Evolutionary conservation across 345 rosid genomes (phyloP).

Genomic region (Eucalyptus sp.): DNA sequence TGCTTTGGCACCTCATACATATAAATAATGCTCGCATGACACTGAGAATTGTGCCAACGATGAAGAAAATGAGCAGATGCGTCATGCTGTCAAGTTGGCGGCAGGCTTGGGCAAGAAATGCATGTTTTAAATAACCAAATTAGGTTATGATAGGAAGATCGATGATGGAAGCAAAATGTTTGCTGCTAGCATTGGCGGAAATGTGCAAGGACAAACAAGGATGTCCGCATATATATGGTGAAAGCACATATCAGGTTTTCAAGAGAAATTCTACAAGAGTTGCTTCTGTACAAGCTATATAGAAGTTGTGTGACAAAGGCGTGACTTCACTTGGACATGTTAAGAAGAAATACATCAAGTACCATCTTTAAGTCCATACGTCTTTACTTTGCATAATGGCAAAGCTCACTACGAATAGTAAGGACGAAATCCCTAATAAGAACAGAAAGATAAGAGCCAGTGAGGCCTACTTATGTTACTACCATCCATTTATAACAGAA

Average conservation of each 20-base stretch:
- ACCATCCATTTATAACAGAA: background rate
- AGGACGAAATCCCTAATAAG: background rate
- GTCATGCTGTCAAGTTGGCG: background rate
- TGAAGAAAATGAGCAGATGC: background rate
- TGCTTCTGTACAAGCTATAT: background rate
- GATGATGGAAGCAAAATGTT: background rate
- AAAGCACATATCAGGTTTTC: background rate
- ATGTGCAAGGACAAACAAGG: background rate
- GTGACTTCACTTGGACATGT: background rate
- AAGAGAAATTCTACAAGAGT: background rate
- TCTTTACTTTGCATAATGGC: background rate
- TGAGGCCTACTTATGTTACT: background rate
- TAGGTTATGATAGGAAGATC: background rate
- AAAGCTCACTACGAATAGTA: background rate
- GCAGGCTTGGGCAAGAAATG: background rate
- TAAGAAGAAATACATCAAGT: background rate
- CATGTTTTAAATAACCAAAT: background rate
- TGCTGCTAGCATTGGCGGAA: background rate
- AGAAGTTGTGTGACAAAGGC: background rate
- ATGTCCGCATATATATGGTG: background rate
- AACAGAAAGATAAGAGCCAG: background rate
- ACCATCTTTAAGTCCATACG: background rate
- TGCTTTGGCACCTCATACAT: background rate
- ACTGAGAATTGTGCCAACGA: background rate
- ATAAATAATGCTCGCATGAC: background rate